Evolutionary conservation across 805 yeast species (phyloP), one percentile per base, ranked within the genome.

Genomic region (Kuraishia capsulata): DNA sequence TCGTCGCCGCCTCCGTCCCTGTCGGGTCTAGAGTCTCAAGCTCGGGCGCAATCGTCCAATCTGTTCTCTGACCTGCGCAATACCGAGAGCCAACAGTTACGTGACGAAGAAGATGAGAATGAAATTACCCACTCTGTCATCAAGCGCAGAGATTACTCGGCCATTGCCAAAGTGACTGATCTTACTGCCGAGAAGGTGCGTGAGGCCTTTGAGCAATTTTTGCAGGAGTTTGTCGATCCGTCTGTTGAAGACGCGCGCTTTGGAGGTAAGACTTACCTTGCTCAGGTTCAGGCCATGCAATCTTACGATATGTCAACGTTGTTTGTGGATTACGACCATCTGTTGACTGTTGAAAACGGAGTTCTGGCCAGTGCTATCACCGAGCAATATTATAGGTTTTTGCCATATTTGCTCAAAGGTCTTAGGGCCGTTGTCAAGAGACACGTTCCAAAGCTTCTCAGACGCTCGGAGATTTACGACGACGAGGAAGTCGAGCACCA

Each of bases 161-260:
- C 78, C 20, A 85, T 90, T 39, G 88, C 94, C 20, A 86, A 83
- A 54, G 96, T 92, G 20, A 76, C 76, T 20, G 98, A 92, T 63
- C 76, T 78, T 35, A 87, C 96, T 3, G 97, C 96, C 42, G 97
- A 89, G 55, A 86, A 86, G 49, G 97, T 92, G 14, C 75, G 90
- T 33, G 96, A 87, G 57, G 78, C 89, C 13, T 90, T 92, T 57
- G 96, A 89, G 56, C 76, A 71, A 46, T 90, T 90, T 52, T 61
- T 90, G 40, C 83, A 78, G 52, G 82, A 75, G 24, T 90, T 67
- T 52, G 62, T 63, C 3, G 56, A 63, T 17, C 55, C 55, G 14
- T 62, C 55, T 18, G 51, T 51, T 20, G 52, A 56, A 29, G 67
- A 64, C 35, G 56, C 62, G 17, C 61, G 62, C 39, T 70, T 63